These are phyloP conservation scores for Wakefieldia striispora DNA, from an alignment of 768 basidiomycete genomes.

Conservation along the genomic window DNA sequence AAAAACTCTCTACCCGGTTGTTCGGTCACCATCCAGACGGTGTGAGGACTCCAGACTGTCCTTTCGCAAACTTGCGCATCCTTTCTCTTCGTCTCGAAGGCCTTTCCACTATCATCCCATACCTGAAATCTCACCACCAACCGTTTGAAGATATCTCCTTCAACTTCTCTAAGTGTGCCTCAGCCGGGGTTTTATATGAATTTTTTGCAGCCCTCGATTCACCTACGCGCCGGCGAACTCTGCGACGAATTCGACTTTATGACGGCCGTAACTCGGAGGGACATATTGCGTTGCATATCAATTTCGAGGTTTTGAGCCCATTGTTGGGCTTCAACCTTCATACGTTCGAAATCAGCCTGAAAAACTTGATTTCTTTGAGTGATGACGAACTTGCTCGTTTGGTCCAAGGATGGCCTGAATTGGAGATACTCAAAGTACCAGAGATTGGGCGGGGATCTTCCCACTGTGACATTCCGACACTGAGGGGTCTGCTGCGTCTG, in stretches of 20 bases:
- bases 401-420: no score
- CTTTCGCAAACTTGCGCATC: slow-evolving; percentile 8
- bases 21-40: not conserved
- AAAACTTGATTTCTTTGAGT: no score
- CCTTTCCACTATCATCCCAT: slow-evolving; percentile 9
- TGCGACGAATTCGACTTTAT: no score
- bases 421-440: no score
- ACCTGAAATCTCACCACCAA: slow-evolving; percentile 4
- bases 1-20: not conserved
- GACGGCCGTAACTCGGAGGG: no score
- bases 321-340: slow-evolving; percentile 1
- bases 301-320: slow-evolving; percentile 2
- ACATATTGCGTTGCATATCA: no score
- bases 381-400: no score
- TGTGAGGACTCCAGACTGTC: not conserved
- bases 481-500: no score
- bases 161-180: not conserved
- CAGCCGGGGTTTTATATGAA: not conserved
- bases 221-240: no score
- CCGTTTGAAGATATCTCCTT: slow-evolving; percentile 6
- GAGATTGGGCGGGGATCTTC: no score
- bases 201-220: no score
- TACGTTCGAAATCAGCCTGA: not conserved
- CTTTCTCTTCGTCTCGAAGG: not conserved
- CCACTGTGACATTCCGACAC: no score